Evolutionary conservation across 805 yeast genomes (phyloP).

Genomic region (Teunomyces pallodes): DNA sequence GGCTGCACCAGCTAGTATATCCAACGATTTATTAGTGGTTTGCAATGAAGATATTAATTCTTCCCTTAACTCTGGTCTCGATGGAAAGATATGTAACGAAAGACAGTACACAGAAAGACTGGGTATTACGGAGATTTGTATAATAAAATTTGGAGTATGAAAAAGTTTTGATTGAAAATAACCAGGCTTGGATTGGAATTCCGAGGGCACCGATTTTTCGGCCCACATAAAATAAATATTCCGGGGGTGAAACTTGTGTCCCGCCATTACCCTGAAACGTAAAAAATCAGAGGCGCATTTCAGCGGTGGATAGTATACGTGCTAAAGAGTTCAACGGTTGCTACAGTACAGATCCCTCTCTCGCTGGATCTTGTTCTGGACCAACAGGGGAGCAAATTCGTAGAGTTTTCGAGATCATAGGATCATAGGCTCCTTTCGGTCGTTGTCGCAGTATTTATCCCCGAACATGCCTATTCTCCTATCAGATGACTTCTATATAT

Average conservation of each 20-base stretch:
- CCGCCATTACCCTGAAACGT: conserved; percentile 1
- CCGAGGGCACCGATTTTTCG: background rate
- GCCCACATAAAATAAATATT: background rate
- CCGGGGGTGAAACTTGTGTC: background rate
- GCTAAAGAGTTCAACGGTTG: background rate
- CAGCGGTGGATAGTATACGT: background rate
- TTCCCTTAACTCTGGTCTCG: background rate
- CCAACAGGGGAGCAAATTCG: background rate
- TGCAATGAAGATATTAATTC: background rate
- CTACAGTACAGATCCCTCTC: background rate
- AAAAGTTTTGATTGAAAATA: conserved; percentile 3
- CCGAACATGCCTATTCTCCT: background rate
- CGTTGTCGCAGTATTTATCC: background rate
- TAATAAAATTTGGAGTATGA: conserved; percentile 1
- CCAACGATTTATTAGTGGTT: background rate
- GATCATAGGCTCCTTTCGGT: background rate
- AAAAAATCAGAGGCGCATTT: background rate
- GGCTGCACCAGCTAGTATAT: background rate
- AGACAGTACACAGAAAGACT: conserved; percentile 1
- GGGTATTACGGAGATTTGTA: background rate
- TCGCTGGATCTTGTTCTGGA: background rate
- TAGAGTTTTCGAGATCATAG: background rate
- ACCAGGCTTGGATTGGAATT: conserved; percentile 1
- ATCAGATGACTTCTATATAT: background rate
- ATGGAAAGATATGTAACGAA: background rate